Evolutionary conservation across 257 asterid genomes (phyloP).

Genomic region (Nicotiana obtusifolia): DNA sequence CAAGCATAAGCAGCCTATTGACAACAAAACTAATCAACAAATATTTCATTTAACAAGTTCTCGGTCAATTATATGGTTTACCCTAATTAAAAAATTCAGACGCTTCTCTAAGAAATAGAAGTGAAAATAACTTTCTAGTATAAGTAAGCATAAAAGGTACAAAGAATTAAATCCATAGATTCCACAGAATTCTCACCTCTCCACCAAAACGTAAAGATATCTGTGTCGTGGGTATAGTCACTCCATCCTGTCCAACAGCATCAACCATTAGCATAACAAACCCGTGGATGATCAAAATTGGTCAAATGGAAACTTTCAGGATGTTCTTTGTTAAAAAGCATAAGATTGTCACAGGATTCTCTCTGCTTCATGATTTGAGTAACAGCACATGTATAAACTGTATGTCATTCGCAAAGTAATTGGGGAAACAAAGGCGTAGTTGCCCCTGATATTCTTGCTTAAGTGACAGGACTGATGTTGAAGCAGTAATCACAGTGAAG

Average conservation of each 20-base stretch:
- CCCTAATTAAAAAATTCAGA: not conserved
- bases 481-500: conserved; percentile 1
- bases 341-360: not conserved
- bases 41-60: not conserved
- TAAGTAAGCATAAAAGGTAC: conserved; percentile 2
- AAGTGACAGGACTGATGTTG: not conserved
- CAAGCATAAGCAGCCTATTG: not conserved
- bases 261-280: conserved; percentile 5
- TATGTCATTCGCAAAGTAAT: not conserved
- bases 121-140: not conserved
- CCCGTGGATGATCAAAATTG: not conserved
- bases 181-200: conserved; percentile 58
- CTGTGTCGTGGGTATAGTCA: conserved; percentile 69
- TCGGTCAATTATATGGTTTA: not conserved
- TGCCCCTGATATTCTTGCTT: not conserved
- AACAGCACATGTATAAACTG: not conserved
- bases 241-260: conserved; percentile 78
- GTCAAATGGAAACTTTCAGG: not conserved
- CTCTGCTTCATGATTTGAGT: not conserved
- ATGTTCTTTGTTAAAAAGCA: not conserved
- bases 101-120: conserved; percentile 6
- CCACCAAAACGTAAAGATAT: conserved; percentile 84
- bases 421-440: not conserved
- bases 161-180: conserved; percentile 1
- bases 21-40: not conserved